Percentiles rank a stretch among this genome's conserved stretches.
Conservation (phyloP, 257 asterid genomes). For the Verbascum thapsus region DNA sequence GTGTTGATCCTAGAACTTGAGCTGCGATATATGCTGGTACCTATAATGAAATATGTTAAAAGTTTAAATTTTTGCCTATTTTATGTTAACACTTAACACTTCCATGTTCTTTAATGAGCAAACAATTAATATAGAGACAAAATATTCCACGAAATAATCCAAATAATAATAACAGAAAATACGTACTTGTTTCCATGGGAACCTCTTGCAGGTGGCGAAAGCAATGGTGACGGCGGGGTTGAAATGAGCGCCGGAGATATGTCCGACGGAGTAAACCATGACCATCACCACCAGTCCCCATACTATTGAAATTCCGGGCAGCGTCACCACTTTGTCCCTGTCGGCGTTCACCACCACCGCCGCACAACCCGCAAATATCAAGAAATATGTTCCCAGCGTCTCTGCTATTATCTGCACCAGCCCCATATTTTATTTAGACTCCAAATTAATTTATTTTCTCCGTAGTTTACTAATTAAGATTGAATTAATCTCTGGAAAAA, state of each 20-base stretch:
- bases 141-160: too few relatives aligned
- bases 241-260: slow-evolving; percentile 91
- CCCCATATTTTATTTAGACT: too few relatives aligned
- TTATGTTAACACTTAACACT: too few relatives aligned
- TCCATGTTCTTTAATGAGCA: too few relatives aligned
- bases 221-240: slow-evolving; percentile 92
- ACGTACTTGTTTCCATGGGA: slow-evolving; percentile 92
- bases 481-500: too few relatives aligned
- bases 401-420: slow-evolving; percentile 89
- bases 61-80: too few relatives aligned
- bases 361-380: slow-evolving; percentile 80
- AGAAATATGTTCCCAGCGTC: slow-evolving; percentile 69
- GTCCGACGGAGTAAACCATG: slow-evolving; percentile 82
- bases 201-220: slow-evolving; percentile 75
- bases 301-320: slow-evolving; percentile 72
- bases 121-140: too few relatives aligned
- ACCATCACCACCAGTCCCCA: slow-evolving; percentile 92
- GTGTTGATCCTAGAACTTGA: slow-evolving; percentile 71
- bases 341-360: slow-evolving; percentile 72
- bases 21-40: slow-evolving; percentile 74
- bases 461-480: neutral
- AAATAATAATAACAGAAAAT: too few relatives aligned
- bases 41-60: slow-evolving; percentile 26
- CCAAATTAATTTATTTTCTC: too few relatives aligned
- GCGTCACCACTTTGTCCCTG: slow-evolving; percentile 52